These are phyloP conservation scores for Plectosphaerella plurivora DNA, from an alignment of 2,329 filamentous ascomycete species.

Conservation along the genomic window DNA sequence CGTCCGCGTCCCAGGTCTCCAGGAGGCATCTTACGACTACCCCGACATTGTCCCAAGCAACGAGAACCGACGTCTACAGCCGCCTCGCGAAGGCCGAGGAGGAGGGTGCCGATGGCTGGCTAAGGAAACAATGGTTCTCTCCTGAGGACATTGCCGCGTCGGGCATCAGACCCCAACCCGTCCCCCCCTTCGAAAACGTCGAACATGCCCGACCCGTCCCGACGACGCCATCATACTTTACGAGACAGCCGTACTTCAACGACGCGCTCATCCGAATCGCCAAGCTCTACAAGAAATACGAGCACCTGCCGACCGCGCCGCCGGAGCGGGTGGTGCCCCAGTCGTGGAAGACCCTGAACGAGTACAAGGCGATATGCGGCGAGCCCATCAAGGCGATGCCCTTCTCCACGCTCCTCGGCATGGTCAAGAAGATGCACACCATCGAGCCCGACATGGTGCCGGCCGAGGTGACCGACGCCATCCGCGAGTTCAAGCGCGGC, in stretches of 20 bases:
- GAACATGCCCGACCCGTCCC: conserved; percentile 71
- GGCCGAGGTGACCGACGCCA: conserved; percentile 56
- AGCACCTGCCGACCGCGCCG: conserved; percentile 65
- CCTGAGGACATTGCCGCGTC: neutral
- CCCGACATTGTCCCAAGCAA: neutral
- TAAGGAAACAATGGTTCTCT: neutral
- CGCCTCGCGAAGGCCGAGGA: neutral
- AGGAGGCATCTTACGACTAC: conserved; percentile 20
- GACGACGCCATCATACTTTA: conserved; percentile 90
- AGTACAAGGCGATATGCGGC: conserved; percentile 68
- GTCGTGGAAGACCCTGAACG: conserved; percentile 74
- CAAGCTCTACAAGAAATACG: conserved; percentile 66
- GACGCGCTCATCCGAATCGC: conserved; percentile 76
- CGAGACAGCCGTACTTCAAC: conserved; percentile 77
- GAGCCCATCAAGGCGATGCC: conserved; percentile 72
- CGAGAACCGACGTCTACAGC: neutral
- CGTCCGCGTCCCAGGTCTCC: conserved; percentile 16
- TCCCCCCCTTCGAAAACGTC: conserved; percentile 24
- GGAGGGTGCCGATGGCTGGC: neutral
- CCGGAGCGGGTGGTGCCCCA: conserved; percentile 64
- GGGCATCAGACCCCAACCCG: conserved; percentile 7
- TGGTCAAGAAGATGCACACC: conserved; percentile 76
- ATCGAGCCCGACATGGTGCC: conserved; percentile 80
- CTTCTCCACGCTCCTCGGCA: conserved; percentile 70
- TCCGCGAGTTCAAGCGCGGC: conserved; percentile 69